Conservation (phyloP, 495 filamentous ascomycete genomes). For the Neurospora sp. region DNA sequence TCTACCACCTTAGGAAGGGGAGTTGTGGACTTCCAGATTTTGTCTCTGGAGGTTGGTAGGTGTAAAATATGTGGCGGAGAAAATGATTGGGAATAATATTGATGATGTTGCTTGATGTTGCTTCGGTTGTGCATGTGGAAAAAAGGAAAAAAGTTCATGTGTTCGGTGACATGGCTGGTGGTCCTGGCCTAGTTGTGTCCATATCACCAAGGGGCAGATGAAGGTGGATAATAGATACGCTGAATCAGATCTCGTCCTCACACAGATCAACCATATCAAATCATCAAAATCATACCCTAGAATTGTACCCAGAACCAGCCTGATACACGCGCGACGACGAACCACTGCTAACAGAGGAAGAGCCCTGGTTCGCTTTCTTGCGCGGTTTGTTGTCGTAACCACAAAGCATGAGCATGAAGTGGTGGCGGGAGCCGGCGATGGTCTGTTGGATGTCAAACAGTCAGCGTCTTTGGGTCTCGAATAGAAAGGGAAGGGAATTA, state of each 20-base stretch:
- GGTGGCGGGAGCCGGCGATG: conserved; percentile 35
- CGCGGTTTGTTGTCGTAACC: conserved; percentile 29
- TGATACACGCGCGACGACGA: not conserved
- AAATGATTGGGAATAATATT: not conserved
- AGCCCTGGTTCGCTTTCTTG: not conserved
- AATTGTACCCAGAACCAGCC: not conserved
- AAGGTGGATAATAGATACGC: not conserved
- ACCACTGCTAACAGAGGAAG: not conserved
- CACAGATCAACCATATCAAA: not conserved
- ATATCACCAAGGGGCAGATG: too few species aligned
- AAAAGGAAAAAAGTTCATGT: too few species aligned
- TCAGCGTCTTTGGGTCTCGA: not conserved
- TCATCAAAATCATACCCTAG: not conserved
- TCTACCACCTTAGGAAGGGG: not conserved
- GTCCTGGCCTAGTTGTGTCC: too few species aligned
- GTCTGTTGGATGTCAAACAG: conserved; percentile 19
- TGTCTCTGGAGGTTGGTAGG: not conserved
- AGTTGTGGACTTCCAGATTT: not conserved
- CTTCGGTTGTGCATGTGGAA: too few species aligned
- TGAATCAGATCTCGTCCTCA: not conserved
- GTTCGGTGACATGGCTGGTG: too few species aligned
- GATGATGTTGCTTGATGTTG: not conserved
- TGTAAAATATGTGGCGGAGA: not conserved
- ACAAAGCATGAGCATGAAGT: conserved; percentile 40
- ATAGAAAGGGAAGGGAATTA: not conserved